A percentile compares a stretch with the other conserved stretches of the same genome.
Evolutionary conservation across 345 rosid genomes (phyloP).

Genomic region (Hibiscus mutabilis): DNA sequence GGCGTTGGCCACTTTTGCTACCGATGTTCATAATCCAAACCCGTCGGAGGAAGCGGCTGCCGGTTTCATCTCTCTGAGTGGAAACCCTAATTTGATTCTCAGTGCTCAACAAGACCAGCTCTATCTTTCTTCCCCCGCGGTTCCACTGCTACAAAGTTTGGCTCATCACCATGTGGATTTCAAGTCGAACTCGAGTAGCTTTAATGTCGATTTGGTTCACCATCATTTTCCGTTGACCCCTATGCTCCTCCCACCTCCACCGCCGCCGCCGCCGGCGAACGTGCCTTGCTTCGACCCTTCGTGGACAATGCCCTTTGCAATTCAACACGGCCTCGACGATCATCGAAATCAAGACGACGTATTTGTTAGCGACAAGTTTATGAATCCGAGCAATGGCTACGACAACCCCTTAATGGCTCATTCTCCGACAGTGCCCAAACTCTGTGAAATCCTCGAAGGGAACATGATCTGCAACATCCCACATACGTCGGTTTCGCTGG

Average conservation of each 20-base stretch:
- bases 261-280: conserved; percentile 1
- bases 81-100: conserved; percentile 51
- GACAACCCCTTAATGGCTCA: conserved; percentile 12
- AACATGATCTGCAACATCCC: conserved; percentile 16
- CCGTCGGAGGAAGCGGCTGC: conserved; percentile 19
- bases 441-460: conserved; percentile 51
- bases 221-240: conserved; percentile 16
- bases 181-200: conserved; percentile 22
- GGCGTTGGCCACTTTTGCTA: conserved; percentile 18
- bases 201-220: conserved; percentile 19
- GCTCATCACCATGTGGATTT: conserved; percentile 36
- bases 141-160: conserved; percentile 36
- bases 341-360: conserved; percentile 20
- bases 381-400: conserved; percentile 22
- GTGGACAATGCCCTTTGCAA: conserved; percentile 23
- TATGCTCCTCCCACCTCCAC: conserved; percentile 5
- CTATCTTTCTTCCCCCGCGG: conserved; percentile 28
- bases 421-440: conserved; percentile 38
- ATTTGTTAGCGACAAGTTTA: conserved; percentile 11
- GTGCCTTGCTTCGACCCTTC: conserved; percentile 18
- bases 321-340: conserved; percentile 18
- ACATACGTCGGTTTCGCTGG: conserved; percentile 24
- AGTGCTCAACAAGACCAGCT: conserved; percentile 27
- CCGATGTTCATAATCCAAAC: conserved; percentile 21
- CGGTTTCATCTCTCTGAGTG: conserved; percentile 34